These are phyloP conservation scores for Trichosanthes cucumerina DNA, from an alignment of 306 rosid species.

Conservation along the genomic window DNA sequence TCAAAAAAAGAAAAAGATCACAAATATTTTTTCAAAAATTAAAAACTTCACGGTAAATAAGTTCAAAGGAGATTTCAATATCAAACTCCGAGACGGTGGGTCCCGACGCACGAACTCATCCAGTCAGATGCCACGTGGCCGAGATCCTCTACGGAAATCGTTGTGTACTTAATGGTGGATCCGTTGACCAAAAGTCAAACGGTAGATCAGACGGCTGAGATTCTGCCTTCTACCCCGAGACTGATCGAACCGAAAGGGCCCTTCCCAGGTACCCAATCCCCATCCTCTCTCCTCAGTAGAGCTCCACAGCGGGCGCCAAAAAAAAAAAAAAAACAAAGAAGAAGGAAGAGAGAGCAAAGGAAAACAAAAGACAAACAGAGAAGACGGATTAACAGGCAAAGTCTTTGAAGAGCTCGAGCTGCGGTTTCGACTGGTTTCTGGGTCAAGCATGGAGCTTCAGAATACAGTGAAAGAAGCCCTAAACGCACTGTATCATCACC, in stretches of 20 bases:
- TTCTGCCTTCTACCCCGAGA: neutral
- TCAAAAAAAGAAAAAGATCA: neutral
- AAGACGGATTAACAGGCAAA: slow-evolving; percentile 9
- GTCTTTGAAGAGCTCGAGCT: slow-evolving; percentile 23
- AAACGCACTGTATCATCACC: slow-evolving; percentile 97
- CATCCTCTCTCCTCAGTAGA: slow-evolving; percentile 21
- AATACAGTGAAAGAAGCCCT: slow-evolving; percentile 95
- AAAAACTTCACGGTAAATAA: neutral
- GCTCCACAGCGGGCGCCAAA: slow-evolving; percentile 68
- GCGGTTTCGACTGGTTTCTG: neutral
- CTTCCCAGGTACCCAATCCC: slow-evolving; percentile 17
- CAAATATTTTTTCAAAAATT: neutral
- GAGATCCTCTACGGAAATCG: neutral
- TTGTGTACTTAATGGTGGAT: neutral
- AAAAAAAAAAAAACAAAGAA: neutral
- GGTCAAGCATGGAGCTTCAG: slow-evolving; percentile 79
- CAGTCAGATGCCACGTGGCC: slow-evolving; percentile 30
- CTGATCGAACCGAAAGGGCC: neutral
- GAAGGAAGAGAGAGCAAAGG: slow-evolving; percentile 6
- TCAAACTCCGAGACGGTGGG: slow-evolving; percentile 16
- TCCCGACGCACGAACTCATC: slow-evolving; percentile 10
- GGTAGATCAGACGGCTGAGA: slow-evolving; percentile 28
- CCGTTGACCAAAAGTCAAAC: slow-evolving; percentile 27
- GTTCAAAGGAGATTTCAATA: neutral
- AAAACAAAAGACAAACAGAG: slow-evolving; percentile 5